Evolutionary conservation across 371 early-diverging fungal species (phyloP), one percentile per base, ranked within the genome.

Genomic region (Sporodiniella umbellata): DNA sequence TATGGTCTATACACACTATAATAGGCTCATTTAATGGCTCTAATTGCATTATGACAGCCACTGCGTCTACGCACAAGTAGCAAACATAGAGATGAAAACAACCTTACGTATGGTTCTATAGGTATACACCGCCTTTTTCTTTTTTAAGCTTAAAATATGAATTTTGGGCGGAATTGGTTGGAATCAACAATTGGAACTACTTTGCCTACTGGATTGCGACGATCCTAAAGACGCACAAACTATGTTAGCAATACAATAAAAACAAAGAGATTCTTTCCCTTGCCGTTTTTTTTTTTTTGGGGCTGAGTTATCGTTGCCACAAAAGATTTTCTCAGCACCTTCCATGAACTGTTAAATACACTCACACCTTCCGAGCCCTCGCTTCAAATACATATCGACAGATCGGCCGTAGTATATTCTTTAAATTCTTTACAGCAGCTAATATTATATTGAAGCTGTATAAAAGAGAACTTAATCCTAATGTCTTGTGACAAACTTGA

Each of bases 401-500:
- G 69, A 3, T 93, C 95, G 3, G 87, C 84, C 47, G 97, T 69
- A 22, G 97, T 69, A 66, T 99, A 94, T 58, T 93, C 95, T 4
- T 92, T 95, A 0, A 98, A 96, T 70, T 98, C 98, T 19, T 83
- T 75, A 63, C 95, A 90, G 51, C 89, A 85, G 1, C 92, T 91
- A 57, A 98, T 74, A 65, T 99, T 99, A 79, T 95, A 98, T 44
- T 95, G 83, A 14, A 93, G 98, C 30, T 98, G 88, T 8, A 98
- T 88, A 81, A 88, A 99, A 10, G 88, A 82, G 3, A 98, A 98
- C 35, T 95, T 92, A 42, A 98, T 68, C 61, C 88, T 12, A 99
- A 77, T 10, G 98, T 98, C 30, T 86, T 83, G 57, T 86, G 90
- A 61, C 98, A 99, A 10, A 98, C 96, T 40, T 94, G 94, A 35